Percentiles rank a stretch among this genome's conserved stretches.
Conservation (phyloP, 768 basidiomycete species). For the Basidioascus undulatus region DNA sequence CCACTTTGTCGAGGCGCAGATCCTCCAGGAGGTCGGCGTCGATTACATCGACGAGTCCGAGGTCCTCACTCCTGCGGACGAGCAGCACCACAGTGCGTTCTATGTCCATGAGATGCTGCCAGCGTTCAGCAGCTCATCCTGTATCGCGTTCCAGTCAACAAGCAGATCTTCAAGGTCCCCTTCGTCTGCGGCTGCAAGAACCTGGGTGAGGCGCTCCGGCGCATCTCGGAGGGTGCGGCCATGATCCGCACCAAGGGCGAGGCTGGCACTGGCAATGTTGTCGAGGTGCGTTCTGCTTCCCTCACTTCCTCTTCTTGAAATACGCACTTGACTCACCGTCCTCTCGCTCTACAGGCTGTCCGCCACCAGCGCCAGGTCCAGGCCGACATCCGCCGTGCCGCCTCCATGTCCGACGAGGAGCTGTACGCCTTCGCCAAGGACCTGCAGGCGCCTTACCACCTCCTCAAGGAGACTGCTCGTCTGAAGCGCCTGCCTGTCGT, state of each 20-base stretch:
- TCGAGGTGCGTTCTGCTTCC: slow-evolving; percentile 15
- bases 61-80: slow-evolving; percentile 87
- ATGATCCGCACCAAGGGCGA: slow-evolving; percentile 80
- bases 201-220: slow-evolving; percentile 82
- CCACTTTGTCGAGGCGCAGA: slow-evolving; percentile 95
- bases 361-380: slow-evolving; percentile 67
- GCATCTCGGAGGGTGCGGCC: slow-evolving; percentile 91
- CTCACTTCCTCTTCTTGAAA: too few species aligned
- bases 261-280: slow-evolving; percentile 25
- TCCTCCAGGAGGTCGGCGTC: slow-evolving; percentile 75
- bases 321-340: background rate
- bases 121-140: too few species aligned
- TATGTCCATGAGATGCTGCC: too few species aligned
- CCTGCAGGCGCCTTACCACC: slow-evolving; percentile 75
- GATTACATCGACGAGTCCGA: slow-evolving; percentile 83
- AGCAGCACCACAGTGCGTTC: slow-evolving; percentile 17
- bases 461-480: slow-evolving; percentile 86
- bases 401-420: slow-evolving; percentile 82
- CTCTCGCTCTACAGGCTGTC: slow-evolving; percentile 46
- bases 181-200: slow-evolving; percentile 85
- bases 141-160: too few species aligned
- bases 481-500: slow-evolving; percentile 83
- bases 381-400: slow-evolving; percentile 59
- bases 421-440: slow-evolving; percentile 82
- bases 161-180: slow-evolving; percentile 52